Evolutionary conservation across 441 rosid species (phyloP), one percentile per base, ranked within the genome.

Genomic region (Populus trichocarpa): DNA sequence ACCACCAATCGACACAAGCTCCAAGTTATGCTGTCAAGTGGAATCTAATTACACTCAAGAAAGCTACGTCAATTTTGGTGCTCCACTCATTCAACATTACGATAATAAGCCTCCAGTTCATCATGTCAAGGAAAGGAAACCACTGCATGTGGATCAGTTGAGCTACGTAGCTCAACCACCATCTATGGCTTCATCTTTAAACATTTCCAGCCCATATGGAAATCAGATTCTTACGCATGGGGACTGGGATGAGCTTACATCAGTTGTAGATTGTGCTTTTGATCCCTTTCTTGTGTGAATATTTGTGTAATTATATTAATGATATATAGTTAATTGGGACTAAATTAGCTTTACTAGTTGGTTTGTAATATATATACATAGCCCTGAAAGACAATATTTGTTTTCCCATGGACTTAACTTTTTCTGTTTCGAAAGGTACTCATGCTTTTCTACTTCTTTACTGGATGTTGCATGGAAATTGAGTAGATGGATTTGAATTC

Each of bases 181-280:
- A 64, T 76, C 89, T 0, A 80, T 87, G 79, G 89, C 83, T 30
- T 67, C 81, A 5, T 81, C 89, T 0, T 77, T 87, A 66, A 77
- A 70, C 46, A 69, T 79, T 73, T 75, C 83, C 2, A 75, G 84
- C 69, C 77, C 75, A 25, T 76, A 74, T 70, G 80, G 25, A 67
- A 61, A 86, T 67, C 78, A 88, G 16, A 76, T 82, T 28, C 72
- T 86, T 77, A 28, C 73, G 0, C 76, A 82, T 76, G 92, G 81
- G 32, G 89, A 84, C 57, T 95, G 97, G 96, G 98, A 95, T 79
- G 98, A 95, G 83, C 91, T 95, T 53, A 81, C 89, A 77, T 87
- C 97, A 12, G 92, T 86, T 23, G 97, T 92, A 7, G 95, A 87
- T 11, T 87, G 83, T 80, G 92, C 93, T 57, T 79, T 90, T 10